Base-by-base conservation (phyloP, 1,284 basidiomycete genomes). In the Fomitopsis palustris region DNA sequence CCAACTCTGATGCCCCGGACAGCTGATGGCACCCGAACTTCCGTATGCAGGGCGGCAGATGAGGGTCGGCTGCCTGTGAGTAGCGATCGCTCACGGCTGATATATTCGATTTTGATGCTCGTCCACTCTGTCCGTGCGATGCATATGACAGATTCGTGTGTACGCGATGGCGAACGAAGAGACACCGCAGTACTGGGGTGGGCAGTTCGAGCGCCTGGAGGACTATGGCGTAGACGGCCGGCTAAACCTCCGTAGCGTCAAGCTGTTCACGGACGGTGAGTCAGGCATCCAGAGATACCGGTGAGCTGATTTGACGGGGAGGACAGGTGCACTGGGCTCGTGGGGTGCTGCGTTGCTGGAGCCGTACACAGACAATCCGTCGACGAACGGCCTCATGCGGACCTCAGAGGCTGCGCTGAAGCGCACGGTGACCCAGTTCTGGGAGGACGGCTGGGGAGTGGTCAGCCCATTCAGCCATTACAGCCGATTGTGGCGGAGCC, bases 321-420 rank as follows among this genome's bases (percentile, higher is more conserved):
- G 4, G 43, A 53, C 69, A 86, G 90, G 92, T 47, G 95, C 96
- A 1, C 81, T 98, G 1, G 95, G 95, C 0, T 93, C 90, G 1
- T 93, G 92, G 82, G 95, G 95, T 3, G 93, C 95, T 0, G 95
- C 95, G 0, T 81, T 98, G 60, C 77, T 93, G 17, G 83, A 90
- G 42, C 92, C 93, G 14, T 98, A 97, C 70, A 81, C 86, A 0
- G 95, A 96, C 73, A 84, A 88, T 33, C 85, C 89, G 0, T 80
- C 82, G 0, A 86, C 83, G 23, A 77, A 70, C 25, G 95, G 94
- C 0, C 79, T 93, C 59, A 81, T 96, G 78, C 81, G 85, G 37
- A 79, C 77, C 52, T 75, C 79, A 6, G 81, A 84, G 16, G 78
- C 82, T 29, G 74, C 74, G 1, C 77, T 95, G 64, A 70, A 77